Base-by-base conservation (phyloP, 352 stramenopile species). In the Phytophthora parvispora region DNA sequence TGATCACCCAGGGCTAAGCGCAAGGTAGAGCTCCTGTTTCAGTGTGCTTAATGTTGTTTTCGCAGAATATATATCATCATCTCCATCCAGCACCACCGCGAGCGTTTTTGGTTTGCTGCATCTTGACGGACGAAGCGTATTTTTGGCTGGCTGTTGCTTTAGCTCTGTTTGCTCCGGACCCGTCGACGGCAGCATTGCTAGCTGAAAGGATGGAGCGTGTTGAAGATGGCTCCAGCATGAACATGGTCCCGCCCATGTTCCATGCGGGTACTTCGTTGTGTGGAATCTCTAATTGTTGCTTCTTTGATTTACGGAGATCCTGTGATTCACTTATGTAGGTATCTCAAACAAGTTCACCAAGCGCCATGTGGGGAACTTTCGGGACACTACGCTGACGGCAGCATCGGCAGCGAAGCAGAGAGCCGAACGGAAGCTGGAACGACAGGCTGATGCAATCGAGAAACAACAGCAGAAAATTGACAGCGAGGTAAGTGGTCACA, bases 321-420 rank as follows among this genome's bases (percentile, higher is more conserved):
- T 16, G 22, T 9, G 9, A 31, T 38, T 49, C 22, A 36, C 18
- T 27, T 40, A 58, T 72, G 28, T 38, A 96, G 88, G 85, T 6
- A 87, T 94, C 38, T 96, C 88, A 9, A 91, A 69, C 76, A 96
- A 96, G 64, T 96, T 96, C 61, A 92, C 88, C 2, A 92, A 90
- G 72, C 76, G 79, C 20, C 87, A 92, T 76, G 64, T 72, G 8
- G 68, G 59, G 27, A 92, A 93, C 53, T 94, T 93, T 49, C 76
- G 88, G 7, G 88, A 96, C 60, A 94, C 86, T 20, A 93, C 84
- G 1, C 74, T 96, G 31, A 78, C 82, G 6, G 88, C 82, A 7
- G 86, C 88, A 6, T 94, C 88, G 6, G 84, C 80, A 4, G 86
- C 88, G 1, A 92, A 92, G 57, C 57, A 77, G 15, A 82, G 88